Percentiles rank a stretch among this genome's conserved stretches.
Conservation (phyloP, 2,329 filamentous ascomycete species). For the Elsinoe fawcettii region DNA sequence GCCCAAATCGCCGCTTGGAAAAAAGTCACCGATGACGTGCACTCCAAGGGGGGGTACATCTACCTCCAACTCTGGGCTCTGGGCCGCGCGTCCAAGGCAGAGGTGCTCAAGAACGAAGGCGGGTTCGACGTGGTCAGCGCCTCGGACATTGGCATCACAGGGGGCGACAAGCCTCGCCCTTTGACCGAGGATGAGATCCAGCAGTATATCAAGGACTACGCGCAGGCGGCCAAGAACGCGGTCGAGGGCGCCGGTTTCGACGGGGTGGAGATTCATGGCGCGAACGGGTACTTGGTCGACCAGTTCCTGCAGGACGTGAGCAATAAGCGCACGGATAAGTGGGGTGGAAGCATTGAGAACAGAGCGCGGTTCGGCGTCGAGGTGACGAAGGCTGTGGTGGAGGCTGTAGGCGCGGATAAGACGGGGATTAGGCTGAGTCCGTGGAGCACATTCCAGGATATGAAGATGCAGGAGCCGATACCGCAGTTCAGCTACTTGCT, state of each 20-base stretch:
- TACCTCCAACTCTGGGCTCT: slow-evolving; percentile 56
- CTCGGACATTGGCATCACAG: slow-evolving; percentile 28
- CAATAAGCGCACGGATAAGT: slow-evolving; percentile 47
- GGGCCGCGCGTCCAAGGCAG: slow-evolving; percentile 46
- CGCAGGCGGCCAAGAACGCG: slow-evolving; percentile 38
- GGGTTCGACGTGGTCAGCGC: slow-evolving; percentile 25
- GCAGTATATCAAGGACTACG: slow-evolving; percentile 32
- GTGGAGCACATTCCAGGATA: slow-evolving; percentile 54
- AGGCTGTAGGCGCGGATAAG: slow-evolving; percentile 46
- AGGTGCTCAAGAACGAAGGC: slow-evolving; percentile 30
- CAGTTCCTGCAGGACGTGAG: slow-evolving; percentile 55
- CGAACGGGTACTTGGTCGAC: slow-evolving; percentile 50
- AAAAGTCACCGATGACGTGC: slow-evolving; percentile 53
- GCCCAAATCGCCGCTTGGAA: slow-evolving; percentile 56
- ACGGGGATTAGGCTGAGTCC: slow-evolving; percentile 54
- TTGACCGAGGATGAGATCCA: slow-evolving; percentile 35
- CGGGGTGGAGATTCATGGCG: slow-evolving; percentile 48
- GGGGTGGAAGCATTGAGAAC: slow-evolving; percentile 43
- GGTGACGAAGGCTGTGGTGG: slow-evolving; percentile 43
- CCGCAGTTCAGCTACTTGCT: slow-evolving; percentile 57
- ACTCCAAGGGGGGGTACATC: slow-evolving; percentile 54
- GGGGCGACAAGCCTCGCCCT: slow-evolving; percentile 25
- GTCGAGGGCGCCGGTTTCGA: slow-evolving; percentile 49
- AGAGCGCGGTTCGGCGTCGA: slow-evolving; percentile 47
- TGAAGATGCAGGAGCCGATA: slow-evolving; percentile 55